Percentiles rank a stretch among this genome's conserved stretches.
Evolutionary conservation across 495 filamentous ascomycete genomes (phyloP).

Genomic region (Penicillium macrosclerotiorum): DNA sequence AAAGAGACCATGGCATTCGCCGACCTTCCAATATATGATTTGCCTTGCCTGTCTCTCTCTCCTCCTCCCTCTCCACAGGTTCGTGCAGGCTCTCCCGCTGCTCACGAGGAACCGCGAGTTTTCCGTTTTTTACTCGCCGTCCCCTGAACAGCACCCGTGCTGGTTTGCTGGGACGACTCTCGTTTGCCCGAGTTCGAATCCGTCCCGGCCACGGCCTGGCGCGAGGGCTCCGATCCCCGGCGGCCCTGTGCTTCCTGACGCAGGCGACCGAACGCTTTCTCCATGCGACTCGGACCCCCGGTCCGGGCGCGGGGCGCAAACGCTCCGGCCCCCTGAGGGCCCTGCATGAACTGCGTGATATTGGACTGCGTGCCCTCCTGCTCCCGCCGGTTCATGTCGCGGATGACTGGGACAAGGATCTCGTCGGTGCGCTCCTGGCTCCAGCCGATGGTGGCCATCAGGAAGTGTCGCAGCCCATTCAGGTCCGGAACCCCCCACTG

Average conservation of each 20-base stretch:
- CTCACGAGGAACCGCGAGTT: conserved; percentile 1
- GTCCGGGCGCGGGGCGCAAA: conserved; percentile 72
- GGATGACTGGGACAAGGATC: conserved; percentile 88
- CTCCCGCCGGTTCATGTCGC: conserved; percentile 86
- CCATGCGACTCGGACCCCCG: conserved; percentile 73
- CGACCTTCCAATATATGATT: too few species aligned
- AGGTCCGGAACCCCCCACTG: conserved; percentile 96
- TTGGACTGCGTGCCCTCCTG: conserved; percentile 92
- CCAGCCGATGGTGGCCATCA: conserved; percentile 96
- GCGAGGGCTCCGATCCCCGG: not conserved
- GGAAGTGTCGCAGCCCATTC: conserved; percentile 75
- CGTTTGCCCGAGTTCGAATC: conserved; percentile 8
- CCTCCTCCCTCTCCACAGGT: conserved; percentile 3
- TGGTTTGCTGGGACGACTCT: not conserved
- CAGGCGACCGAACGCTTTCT: conserved; percentile 70
- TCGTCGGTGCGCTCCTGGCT: conserved; percentile 86
- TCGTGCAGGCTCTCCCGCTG: too few species aligned
- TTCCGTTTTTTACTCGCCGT: conserved; percentile 19
- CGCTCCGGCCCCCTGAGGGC: conserved; percentile 60
- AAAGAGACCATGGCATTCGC: too few species aligned
- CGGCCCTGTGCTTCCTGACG: conserved; percentile 43
- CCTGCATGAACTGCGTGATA: conserved; percentile 85
- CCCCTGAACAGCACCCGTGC: not conserved
- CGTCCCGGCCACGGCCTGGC: too few species aligned
- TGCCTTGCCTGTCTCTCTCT: too few species aligned